Evolutionary conservation across 495 filamentous ascomycete genomes (phyloP).

Genomic region (Penicillium nucicola): DNA sequence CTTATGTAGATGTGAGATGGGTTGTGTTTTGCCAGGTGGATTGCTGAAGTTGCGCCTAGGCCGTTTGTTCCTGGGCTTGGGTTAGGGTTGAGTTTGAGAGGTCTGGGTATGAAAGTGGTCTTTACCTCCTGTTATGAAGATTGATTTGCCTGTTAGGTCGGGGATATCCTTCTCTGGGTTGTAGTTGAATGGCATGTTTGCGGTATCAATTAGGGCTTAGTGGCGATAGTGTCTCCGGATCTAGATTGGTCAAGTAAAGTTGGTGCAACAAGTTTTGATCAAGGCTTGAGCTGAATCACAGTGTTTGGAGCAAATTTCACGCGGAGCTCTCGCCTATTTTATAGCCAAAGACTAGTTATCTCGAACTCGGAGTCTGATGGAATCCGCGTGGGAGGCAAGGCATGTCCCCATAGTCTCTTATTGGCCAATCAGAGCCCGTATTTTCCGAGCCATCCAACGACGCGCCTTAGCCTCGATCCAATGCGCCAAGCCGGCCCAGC

Average conservation of each 20-base stretch:
- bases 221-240: no score
- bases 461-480: no score
- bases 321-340: no score
- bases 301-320: no score
- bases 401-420: neutral
- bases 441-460: neutral
- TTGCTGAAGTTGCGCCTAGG: conserved; percentile 53
- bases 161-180: conserved; percentile 46
- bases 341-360: no score
- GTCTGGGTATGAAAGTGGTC: neutral
- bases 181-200: neutral
- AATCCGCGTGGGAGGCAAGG: neutral
- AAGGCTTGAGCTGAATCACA: no score
- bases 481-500: no score
- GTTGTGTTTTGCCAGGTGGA: conserved; percentile 51
- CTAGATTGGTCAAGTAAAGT: no score
- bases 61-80: conserved; percentile 40
- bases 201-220: no score
- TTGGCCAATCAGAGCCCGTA: neutral
- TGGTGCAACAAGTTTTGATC: no score
- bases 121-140: conserved; percentile 55
- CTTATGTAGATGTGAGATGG: conserved; percentile 57
- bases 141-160: conserved; percentile 48
- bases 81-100: neutral
- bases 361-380: no score